Evolutionary conservation across 768 basidiomycete species (phyloP).

Genomic region (Cystobasidiopsis lactophilus): DNA sequence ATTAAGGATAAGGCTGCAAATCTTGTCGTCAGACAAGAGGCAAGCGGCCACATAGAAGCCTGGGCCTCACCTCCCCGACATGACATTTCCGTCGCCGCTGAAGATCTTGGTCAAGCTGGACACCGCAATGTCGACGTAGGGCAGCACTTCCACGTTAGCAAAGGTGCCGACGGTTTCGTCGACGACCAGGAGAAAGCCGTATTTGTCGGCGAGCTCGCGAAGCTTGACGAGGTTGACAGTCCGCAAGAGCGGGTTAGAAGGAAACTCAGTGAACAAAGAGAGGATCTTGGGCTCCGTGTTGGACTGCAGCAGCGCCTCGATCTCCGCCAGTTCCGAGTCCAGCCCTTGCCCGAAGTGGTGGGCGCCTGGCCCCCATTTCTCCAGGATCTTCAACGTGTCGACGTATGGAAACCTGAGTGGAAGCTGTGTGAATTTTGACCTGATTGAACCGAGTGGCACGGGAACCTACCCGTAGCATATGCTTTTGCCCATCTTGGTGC

Average conservation of each 20-base stretch:
- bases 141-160: slow-evolving; percentile 71
- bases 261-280: slow-evolving; percentile 78
- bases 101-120: slow-evolving; percentile 88
- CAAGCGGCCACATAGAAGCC: too few species aligned
- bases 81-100: slow-evolving; percentile 80
- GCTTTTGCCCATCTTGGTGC: slow-evolving; percentile 40
- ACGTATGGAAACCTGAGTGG: slow-evolving; percentile 65
- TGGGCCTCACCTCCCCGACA: slow-evolving; percentile 83
- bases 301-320: slow-evolving; percentile 40
- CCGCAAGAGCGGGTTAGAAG: slow-evolving; percentile 82
- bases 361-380: slow-evolving; percentile 92
- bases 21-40: not conserved
- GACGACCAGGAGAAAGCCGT: slow-evolving; percentile 65
- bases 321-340: slow-evolving; percentile 47
- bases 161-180: slow-evolving; percentile 94
- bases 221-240: slow-evolving; percentile 55
- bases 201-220: slow-evolving; percentile 58
- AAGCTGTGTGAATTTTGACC: not conserved
- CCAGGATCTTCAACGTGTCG: slow-evolving; percentile 75
- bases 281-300: slow-evolving; percentile 38
- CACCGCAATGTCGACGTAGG: slow-evolving; percentile 67
- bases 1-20: slow-evolving; percentile 58
- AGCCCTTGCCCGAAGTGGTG: slow-evolving; percentile 67
- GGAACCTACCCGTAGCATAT: slow-evolving; percentile 74
- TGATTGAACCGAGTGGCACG: not conserved